phyloP scores from a whole-genome alignment of 495 filamentous ascomycete genomes.

The Aspergillus haitiensis region DNA sequence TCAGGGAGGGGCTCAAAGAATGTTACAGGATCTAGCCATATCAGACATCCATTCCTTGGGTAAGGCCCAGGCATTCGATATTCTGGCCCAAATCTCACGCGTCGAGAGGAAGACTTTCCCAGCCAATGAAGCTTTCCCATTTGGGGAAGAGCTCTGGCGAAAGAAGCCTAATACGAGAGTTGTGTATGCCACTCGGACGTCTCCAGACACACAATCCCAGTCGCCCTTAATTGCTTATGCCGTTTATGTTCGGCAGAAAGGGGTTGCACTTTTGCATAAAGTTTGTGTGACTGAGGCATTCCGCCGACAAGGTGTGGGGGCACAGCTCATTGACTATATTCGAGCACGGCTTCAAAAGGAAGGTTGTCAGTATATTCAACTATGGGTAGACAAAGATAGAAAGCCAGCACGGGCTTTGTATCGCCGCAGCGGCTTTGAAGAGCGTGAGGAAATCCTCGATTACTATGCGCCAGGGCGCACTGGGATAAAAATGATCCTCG shows the following conservation, averaged over 20 bases:
- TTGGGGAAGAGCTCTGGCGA: conserved; percentile 51
- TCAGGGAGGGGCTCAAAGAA: conserved; percentile 32
- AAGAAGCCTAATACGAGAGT: conserved; percentile 58
- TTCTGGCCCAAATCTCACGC: conserved; percentile 45
- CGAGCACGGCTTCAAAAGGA: conserved; percentile 49
- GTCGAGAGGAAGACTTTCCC: conserved; percentile 62
- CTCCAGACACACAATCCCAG: conserved; percentile 15
- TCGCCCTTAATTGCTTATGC: conserved; percentile 50
- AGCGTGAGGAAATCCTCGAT: conserved; percentile 51
- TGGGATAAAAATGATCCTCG: conserved; percentile 56
- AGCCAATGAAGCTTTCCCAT: conserved; percentile 55
- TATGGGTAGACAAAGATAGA: conserved; percentile 62
- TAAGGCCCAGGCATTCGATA: conserved; percentile 37
- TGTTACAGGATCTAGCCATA: conserved; percentile 34
- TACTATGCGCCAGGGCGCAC: conserved; percentile 60
- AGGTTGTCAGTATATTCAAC: conserved; percentile 55
- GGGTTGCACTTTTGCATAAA: conserved; percentile 56
- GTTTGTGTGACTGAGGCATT: conserved; percentile 55
- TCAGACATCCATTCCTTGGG: conserved; percentile 48
- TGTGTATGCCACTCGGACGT: conserved; percentile 41
- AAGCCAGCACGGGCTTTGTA: conserved; percentile 53
- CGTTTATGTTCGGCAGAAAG: conserved; percentile 55
- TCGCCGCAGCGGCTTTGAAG: conserved; percentile 49
- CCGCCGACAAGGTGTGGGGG: conserved; percentile 55
- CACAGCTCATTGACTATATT: conserved; percentile 50